Evolutionary conservation across 352 stramenopile species (phyloP).

Genomic region (Lagenidium giganteum): DNA sequence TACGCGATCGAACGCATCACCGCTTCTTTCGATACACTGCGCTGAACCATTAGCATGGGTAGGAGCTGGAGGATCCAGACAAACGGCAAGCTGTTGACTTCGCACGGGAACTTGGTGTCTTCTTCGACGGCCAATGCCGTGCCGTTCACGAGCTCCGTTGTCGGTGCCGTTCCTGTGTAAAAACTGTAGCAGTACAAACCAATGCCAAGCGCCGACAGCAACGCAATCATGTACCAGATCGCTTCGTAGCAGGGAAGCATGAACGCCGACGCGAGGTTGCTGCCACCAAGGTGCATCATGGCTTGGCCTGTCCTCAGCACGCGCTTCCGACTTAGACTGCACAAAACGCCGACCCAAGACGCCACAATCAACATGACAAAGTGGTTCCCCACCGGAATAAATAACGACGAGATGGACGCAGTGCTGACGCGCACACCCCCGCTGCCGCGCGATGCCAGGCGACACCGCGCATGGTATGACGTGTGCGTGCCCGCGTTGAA

Average conservation of each 20-base stretch:
- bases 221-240: conserved; percentile 80
- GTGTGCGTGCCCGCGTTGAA: conserved; percentile 24
- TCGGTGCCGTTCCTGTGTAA: conserved; percentile 21
- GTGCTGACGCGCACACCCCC: no score
- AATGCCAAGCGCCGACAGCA: conserved; percentile 42
- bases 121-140: conserved; percentile 13
- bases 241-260: conserved; percentile 85
- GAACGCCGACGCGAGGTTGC: conserved; percentile 76
- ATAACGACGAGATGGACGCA: conserved; percentile 31
- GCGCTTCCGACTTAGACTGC: conserved; percentile 68
- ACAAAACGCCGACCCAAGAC: conserved; percentile 67
- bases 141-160: conserved; percentile 11
- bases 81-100: conserved; percentile 43
- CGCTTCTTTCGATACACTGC: conserved; percentile 70
- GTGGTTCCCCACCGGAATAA: conserved; percentile 64
- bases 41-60: conserved; percentile 83
- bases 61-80: conserved; percentile 76
- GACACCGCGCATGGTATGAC: conserved; percentile 36
- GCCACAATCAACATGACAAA: conserved; percentile 65
- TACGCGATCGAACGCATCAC: conserved; percentile 69
- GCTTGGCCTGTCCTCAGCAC: conserved; percentile 64
- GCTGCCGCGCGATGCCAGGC: conserved; percentile 20
- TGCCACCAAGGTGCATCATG: no score
- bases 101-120: conserved; percentile 43
- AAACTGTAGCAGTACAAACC: conserved; percentile 53